phyloP scores from a whole-genome alignment of 2,329 filamentous ascomycete genomes.

The Colletotrichum eleusines region DNA sequence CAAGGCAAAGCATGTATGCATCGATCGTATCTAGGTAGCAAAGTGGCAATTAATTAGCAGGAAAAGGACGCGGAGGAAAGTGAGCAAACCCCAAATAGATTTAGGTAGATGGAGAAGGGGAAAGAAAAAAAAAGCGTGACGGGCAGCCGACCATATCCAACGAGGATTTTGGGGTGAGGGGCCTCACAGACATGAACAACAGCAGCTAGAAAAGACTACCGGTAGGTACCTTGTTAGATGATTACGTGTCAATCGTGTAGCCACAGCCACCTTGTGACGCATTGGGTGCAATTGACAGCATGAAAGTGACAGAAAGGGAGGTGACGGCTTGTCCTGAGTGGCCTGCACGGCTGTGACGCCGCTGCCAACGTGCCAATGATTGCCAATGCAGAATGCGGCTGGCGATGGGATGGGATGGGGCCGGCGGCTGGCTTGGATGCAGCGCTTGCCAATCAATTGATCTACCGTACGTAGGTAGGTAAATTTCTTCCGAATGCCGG shows the following conservation, averaged over 20 bases:
- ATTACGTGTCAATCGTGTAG: constrained; percentile 40
- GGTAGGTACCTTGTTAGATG: too few relatives aligned
- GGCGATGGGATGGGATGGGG: constrained; percentile 10
- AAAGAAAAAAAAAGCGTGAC: background rate
- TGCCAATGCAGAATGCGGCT: constrained; percentile 31
- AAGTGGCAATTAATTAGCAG: background rate
- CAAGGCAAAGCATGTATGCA: too few relatives aligned
- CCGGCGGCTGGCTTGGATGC: constrained; percentile 14
- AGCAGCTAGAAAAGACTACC: background rate
- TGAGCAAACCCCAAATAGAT: background rate
- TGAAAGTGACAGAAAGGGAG: constrained; percentile 29
- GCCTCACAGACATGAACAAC: constrained; percentile 11
- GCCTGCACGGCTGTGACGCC: constrained; percentile 21
- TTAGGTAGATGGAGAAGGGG: too few relatives aligned
- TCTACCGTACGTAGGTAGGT: too few relatives aligned
- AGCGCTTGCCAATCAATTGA: constrained; percentile 30
- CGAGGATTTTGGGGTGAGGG: background rate
- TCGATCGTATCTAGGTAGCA: background rate
- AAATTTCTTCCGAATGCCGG: constrained; percentile 8
- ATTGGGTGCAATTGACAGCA: constrained; percentile 28
- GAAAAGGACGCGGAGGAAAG: background rate
- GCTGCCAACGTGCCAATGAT: constrained; percentile 16
- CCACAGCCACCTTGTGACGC: constrained; percentile 36
- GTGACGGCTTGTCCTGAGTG: constrained; percentile 24
- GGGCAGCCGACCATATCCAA: background rate